phyloP scores from a whole-genome alignment of 1,284 basidiomycete genomes.

The Apiotrichum montevideense region DNA sequence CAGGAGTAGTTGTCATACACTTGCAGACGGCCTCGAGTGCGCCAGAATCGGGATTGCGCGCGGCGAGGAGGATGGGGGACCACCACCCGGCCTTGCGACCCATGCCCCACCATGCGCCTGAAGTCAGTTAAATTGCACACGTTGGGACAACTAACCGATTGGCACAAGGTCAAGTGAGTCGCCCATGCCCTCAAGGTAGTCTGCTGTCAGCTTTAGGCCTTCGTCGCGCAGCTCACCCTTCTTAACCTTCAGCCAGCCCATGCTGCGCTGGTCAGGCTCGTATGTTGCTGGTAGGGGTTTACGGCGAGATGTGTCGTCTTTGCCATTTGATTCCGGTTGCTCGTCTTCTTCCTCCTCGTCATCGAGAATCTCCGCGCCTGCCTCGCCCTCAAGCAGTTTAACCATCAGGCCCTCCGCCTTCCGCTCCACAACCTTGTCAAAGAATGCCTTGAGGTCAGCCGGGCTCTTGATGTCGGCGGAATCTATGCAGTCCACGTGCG shows the following conservation, averaged over 20 bases:
- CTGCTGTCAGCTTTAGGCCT: conserved; percentile 55
- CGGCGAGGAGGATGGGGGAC: conserved; percentile 79
- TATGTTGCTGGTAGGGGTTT: conserved; percentile 81
- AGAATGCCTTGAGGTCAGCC: conserved; percentile 65
- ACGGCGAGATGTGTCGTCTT: conserved; percentile 32
- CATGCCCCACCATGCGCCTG: conserved; percentile 81
- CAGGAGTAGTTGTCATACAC: conserved; percentile 46
- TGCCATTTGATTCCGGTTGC: too few relatives aligned
- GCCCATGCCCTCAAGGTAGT: conserved; percentile 49
- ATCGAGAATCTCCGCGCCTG: conserved; percentile 27
- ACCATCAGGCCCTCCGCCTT: conserved; percentile 91
- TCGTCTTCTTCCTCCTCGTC: not conserved
- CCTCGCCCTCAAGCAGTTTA: conserved; percentile 59
- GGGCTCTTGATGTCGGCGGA: conserved; percentile 51
- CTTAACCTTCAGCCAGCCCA: conserved; percentile 78
- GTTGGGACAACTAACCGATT: conserved; percentile 36
- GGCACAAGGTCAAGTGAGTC: conserved; percentile 59
- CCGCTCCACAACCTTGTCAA: conserved; percentile 69
- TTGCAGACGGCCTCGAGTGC: conserved; percentile 77
- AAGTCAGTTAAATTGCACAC: not conserved
- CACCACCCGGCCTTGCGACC: conserved; percentile 92
- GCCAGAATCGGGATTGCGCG: conserved; percentile 67
- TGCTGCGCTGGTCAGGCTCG: conserved; percentile 60
- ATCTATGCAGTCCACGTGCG: conserved; percentile 71
- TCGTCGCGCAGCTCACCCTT: conserved; percentile 47